phyloP scores from a whole-genome alignment of 1,284 basidiomycete genomes.

The Trametes versicolor region DNA sequence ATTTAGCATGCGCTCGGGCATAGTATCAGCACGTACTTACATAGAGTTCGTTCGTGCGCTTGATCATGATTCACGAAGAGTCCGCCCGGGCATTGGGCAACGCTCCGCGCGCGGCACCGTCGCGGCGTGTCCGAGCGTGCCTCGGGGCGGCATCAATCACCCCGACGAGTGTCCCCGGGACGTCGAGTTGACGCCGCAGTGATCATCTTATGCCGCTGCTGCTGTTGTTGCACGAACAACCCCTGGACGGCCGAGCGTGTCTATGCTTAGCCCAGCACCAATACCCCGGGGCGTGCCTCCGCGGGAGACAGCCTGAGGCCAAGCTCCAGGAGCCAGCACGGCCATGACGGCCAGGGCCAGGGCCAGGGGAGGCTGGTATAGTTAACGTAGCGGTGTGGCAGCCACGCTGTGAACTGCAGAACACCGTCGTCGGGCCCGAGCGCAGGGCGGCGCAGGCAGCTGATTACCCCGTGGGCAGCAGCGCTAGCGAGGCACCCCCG shows the following conservation, averaged over 20 bases:
- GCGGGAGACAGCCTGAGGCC: neutral
- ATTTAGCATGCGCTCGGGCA: neutral
- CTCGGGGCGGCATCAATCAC: conserved; percentile 15
- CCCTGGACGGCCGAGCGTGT: neutral
- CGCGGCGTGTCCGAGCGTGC: neutral
- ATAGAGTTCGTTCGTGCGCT: neutral
- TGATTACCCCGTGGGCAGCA: conserved; percentile 15
- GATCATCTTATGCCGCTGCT: neutral
- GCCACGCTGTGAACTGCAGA: neutral
- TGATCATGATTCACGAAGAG: neutral
- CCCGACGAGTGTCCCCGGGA: conserved; percentile 17
- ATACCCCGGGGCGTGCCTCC: neutral
- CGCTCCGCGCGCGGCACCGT: neutral
- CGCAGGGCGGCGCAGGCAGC: conserved; percentile 4
- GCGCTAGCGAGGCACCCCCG: neutral
- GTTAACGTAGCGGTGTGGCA: conserved; percentile 8
- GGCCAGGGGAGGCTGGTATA: conserved; percentile 6
- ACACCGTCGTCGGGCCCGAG: neutral
- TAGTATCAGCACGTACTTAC: neutral
- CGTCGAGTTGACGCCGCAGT: conserved; percentile 10
- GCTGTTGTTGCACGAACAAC: neutral
- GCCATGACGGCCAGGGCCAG: conserved; percentile 12
- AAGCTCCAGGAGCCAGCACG: neutral
- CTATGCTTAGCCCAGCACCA: conserved; percentile 1
- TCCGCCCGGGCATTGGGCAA: conserved; percentile 1